These are phyloP conservation scores for Corylus americana DNA, from an alignment of 306 rosid species.

Conservation along the genomic window DNA sequence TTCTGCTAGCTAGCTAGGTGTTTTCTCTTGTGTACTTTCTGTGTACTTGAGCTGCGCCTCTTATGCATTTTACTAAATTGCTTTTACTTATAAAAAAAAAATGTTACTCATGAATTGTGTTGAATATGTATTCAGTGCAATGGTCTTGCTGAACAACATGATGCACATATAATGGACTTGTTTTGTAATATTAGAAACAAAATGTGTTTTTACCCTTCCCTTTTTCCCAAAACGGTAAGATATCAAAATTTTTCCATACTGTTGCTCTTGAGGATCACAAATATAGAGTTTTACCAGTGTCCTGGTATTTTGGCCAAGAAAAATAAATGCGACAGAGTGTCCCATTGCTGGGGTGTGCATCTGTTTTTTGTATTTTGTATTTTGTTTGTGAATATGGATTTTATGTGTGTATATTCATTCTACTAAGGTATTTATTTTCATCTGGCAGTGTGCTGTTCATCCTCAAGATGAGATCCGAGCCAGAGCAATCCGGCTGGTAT, in stretches of 20 bases:
- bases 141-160: not conserved
- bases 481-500: constrained; percentile 98
- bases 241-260: not conserved
- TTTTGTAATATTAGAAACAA: not conserved
- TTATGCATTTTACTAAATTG: too few species aligned
- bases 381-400: not conserved
- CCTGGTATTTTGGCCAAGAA: not conserved
- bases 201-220: not conserved
- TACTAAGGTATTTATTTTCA: constrained; percentile 32
- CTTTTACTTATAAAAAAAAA: too few species aligned
- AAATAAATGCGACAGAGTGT: not conserved
- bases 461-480: constrained; percentile 94
- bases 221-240: not conserved
- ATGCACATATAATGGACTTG: not conserved
- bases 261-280: not conserved
- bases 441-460: constrained; percentile 88
- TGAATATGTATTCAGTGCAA: not conserved
- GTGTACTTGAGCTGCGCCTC: too few species aligned
- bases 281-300: not conserved
- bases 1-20: too few species aligned
- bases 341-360: not conserved
- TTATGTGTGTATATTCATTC: not conserved
- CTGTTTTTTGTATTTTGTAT: not conserved
- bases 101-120: not conserved
- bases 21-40: too few species aligned